These are phyloP conservation scores for Phenoliferia sp. DNA, from an alignment of 1,284 basidiomycete genomes.

Conservation along the genomic window DNA sequence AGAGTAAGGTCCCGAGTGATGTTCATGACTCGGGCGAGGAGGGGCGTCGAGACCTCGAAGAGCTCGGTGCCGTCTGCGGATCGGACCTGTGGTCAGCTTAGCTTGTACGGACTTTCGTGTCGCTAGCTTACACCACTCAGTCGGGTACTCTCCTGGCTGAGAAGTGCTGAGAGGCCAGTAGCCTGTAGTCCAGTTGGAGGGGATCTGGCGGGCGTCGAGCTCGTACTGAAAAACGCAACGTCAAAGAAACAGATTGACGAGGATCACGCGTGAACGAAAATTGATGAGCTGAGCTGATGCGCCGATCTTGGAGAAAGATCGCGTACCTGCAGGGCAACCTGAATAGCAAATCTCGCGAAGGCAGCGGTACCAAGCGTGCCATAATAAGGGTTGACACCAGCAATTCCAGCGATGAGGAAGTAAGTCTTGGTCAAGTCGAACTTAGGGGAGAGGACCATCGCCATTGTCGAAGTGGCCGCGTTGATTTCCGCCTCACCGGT, in stretches of 20 bases:
- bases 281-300: too few species aligned
- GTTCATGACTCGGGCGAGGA: constrained; percentile 45
- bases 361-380: constrained; percentile 49
- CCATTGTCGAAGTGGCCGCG: constrained; percentile 46
- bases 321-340: constrained; percentile 10
- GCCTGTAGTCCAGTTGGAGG: constrained; percentile 47
- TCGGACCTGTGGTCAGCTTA: background rate
- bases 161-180: constrained; percentile 38
- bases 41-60: constrained; percentile 49
- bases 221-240: constrained; percentile 41
- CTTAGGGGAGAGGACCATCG: constrained; percentile 42
- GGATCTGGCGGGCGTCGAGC: constrained; percentile 50
- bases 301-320: background rate
- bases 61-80: constrained; percentile 49
- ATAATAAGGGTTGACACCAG: constrained; percentile 48
- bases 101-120: too few species aligned
- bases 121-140: background rate
- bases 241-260: constrained; percentile 43
- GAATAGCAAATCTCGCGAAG: constrained; percentile 49
- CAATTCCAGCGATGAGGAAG: constrained; percentile 51
- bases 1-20: constrained; percentile 43
- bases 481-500: constrained; percentile 50
- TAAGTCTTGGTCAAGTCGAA: constrained; percentile 51
- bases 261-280: background rate
- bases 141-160: constrained; percentile 21